Base-by-base conservation (phyloP, 75 land plant genomes). In the Pinus tabuliformis region DNA sequence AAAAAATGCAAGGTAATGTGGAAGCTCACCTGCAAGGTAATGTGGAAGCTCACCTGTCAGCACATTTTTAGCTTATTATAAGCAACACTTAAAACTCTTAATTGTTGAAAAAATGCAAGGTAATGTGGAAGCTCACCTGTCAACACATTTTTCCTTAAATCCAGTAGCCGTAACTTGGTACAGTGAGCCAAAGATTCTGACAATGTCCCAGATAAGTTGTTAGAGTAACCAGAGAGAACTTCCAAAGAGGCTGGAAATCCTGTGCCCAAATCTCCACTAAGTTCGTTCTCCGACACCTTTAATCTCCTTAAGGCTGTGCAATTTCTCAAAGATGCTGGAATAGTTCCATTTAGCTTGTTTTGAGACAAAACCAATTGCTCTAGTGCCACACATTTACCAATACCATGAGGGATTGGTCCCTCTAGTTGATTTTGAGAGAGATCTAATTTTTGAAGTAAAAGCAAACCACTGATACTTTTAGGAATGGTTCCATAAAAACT, bases 361-460 rank as follows among this genome's bases (percentile, higher is more conserved):
- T 60, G 4, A 0, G 42, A n/a, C 66, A 81, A 15, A 26, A 65
- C 37, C 3, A 80, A 22, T 5, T 77, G 73, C 37, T 68, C 76
- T 18, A 80, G 17, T 24, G 66, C 59, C 45, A 57, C 79, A 58
- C 73, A 36, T 26, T 72, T 60, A 18, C 74, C 77, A 36, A 80
- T 54, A 15, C 42, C 36, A 1, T 15, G 17, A 13, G 82, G 82
- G 26, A 80, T 80, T 37, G 26, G 66, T 24, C 82, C 82, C 11
- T 13, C 66, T 5, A 80, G 33, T 21, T 76, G 61, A 45, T 80
- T 80, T 56, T 58, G 18, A 20, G 82, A 80, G 72, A 76, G 49
- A 66, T 80, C 82, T 52, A 80, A 77, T 45, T 75, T 75, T 42
- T 54, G 2, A 42, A 80, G 45, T 42, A 37, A 65, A 26, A n/a